Evolutionary conservation across 2,329 filamentous ascomycete species (phyloP), one percentile per base, ranked within the genome.

Genomic region (Thelonectria olida): DNA sequence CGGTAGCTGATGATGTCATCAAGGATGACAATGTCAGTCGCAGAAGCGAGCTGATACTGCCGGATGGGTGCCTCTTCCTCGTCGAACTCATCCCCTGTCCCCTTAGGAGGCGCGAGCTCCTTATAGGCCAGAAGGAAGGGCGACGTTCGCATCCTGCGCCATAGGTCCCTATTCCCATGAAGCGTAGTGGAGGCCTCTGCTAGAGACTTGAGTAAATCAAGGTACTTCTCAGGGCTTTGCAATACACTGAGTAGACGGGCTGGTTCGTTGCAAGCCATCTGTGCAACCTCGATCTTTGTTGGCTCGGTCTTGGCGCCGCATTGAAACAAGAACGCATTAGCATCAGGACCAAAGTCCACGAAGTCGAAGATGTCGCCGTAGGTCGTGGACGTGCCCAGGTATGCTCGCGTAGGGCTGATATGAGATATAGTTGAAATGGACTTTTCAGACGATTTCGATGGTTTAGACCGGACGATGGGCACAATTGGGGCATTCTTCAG

Each of bases 351-450:
- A 79, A 97, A 99, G 74, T 98, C 92, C 13, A 98, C 94, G 76
- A 97, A 99, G 74, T 98, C 93, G 67, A 99, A 97, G 28, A 99
- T 96, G 28, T 97, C 92, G 10, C 88, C 91, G 71, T 96, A 99
- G 7, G 82, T 84, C 2, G 79, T 75, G 6, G 85, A 88, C 25
- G 67, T 89, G 8, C 96, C 96, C 2, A 99, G 83, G 74, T 97
- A 99, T 64, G 91, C 93, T 39, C 88, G 83, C 45, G 84, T 85
- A 5, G 96, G 95, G 15, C 86, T 83, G 44, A 93, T 83, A 67
- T 75, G 68, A 3, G 70, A 67, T 2, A 71, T 39, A 2, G 52
- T 71, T 42, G 70, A 73, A 55, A 73, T 51, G 39, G 78, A 65
- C 60, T 83, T 86, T 59, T 84, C 83, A 42, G 73, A 73, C 20